Base-by-base conservation (phyloP, 2,329 filamentous ascomycete genomes). In the Colletotrichum simmondsii region DNA sequence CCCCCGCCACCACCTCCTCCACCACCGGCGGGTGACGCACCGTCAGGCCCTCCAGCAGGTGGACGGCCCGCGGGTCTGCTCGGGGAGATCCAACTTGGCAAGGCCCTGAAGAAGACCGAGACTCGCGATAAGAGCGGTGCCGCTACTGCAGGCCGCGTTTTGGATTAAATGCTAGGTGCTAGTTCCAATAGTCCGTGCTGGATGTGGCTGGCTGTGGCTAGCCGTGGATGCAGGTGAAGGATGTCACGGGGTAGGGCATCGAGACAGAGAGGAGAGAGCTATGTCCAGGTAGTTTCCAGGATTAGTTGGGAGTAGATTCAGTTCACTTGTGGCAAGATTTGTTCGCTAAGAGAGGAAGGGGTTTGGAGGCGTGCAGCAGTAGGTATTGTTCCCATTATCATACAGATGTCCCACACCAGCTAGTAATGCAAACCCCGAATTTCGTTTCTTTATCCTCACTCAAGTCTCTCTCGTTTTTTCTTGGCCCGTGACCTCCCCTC, bases 71-170 rank as follows among this genome's bases (percentile, higher is more conserved):
- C 89, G 24, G 91, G 91, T 1, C 87, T 99, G 78, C 83, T 99
- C 75, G 92, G 92, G 72, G 91, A 98, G 81, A 98, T 99, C 74
- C 92, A 96, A 80, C 85, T 91, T 74, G 96, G 97, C 56, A 95
- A 83, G 82, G 83, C 91, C 3, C 85, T 99, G 80, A 95, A 89
- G 87, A 98, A 98, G 88, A 95, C 95, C 28, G 86, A 92, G 81
- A 98, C 97, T 1, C 95, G 94, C 82, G 97, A 99, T 82, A 92
- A 92, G 82, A 98, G 95, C 82, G 83, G 78, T 60, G 89, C 94
- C 64, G 82, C 91, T 65, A 87, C 92, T 71, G 93, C 94, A 26
- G 96, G 96, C n/a, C 90, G 91, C 73, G 95, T 98, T 72, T 82
- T 91, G 81, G 86, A 85, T 74, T 90, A 84, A 80, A 35, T 42